Conservation (phyloP, 768 basidiomycete species). For the Tulasnella sp. region DNA sequence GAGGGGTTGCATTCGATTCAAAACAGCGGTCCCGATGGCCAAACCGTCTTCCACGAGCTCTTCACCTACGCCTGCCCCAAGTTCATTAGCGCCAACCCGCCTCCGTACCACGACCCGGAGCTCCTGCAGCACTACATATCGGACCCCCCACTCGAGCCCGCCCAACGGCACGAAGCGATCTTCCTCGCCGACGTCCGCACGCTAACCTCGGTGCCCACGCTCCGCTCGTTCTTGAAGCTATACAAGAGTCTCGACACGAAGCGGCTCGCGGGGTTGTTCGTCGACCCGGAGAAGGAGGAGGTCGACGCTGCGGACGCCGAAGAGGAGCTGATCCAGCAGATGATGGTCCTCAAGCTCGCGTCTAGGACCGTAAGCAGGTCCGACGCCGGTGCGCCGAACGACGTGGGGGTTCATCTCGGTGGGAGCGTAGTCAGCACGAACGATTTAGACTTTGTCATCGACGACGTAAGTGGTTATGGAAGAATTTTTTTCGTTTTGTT, state of each 20-base stretch:
- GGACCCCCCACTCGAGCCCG: constrained; percentile 49
- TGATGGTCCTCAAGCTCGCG: constrained; percentile 92
- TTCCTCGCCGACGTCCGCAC: constrained; percentile 76
- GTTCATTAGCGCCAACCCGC: constrained; percentile 90
- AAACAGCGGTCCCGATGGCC: constrained; percentile 39
- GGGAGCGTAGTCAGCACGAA: constrained; percentile 82
- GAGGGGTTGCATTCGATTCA: too few species aligned
- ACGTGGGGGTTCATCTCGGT: constrained; percentile 48
- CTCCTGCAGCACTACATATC: constrained; percentile 40
- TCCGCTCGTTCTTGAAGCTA: constrained; percentile 85
- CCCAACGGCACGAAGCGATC: constrained; percentile 69
- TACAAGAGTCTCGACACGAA: constrained; percentile 88
- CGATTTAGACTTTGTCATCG: constrained; percentile 92
- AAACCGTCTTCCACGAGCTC: constrained; percentile 80
- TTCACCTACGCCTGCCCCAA: constrained; percentile 93
- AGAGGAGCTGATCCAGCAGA: constrained; percentile 88
- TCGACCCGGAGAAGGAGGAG: constrained; percentile 45
- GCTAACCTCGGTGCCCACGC: constrained; percentile 65
- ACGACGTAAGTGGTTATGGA: constrained; percentile 83
- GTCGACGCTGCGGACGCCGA: constrained; percentile 41
- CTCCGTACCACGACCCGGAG: constrained; percentile 75
- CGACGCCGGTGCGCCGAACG: constrained; percentile 20
- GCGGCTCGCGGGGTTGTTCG: constrained; percentile 76
- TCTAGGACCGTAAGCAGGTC: constrained; percentile 60
- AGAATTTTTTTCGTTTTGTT: too few species aligned